Evolutionary conservation across 2,329 filamentous ascomycete genomes (phyloP), one percentile per base, ranked within the genome.

Genomic region (Arthrobotrys pseudoclavata): DNA sequence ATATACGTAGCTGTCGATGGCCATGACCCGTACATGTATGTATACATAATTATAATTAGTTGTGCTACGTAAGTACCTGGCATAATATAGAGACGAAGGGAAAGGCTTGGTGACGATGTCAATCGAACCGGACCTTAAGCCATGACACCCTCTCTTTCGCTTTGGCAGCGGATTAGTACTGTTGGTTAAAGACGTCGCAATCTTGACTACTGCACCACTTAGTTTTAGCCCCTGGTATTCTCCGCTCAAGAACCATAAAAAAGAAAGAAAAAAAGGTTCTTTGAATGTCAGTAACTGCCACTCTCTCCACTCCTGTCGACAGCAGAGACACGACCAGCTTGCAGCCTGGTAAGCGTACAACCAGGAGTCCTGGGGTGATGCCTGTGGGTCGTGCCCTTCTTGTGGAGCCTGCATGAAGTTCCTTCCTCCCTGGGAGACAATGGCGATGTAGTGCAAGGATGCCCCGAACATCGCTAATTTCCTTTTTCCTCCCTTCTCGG

Each of bases 321-420:
- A 60, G 64, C 48, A 45, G 64, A 40, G 52, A 52, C 47, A 53
- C 18, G 6, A 42, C 40, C 53, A 62, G 66, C 57, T 69, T 63
- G 71, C 71, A 76, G 71, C 71, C 71, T 76, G 71, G 71, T 76
- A 76, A 76, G 71, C 63, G 71, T 67, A 64, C 57, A 66, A 69
- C 71, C 71, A 76, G 57, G 71, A 69, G 64, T 64, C 55, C 64
- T 66, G 40, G 57, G 64, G 64, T 76, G 57, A 61, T 76, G 71
- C 48, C 66, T 69, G 71, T 69, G 71, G 71, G 71, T 57, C 71
- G 71, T 69, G 66, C 71, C 71, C 55, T 76, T 76, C 57, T 55
- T 69, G 71, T 69, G 71, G 71, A 76, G 71, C 71, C 71, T 76
- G 66, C 64, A 64, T 69, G 64, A 76, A 66, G 55, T 76, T 76